Conservation (phyloP, 139 green algal species). For the Picochlorum sp. region DNA sequence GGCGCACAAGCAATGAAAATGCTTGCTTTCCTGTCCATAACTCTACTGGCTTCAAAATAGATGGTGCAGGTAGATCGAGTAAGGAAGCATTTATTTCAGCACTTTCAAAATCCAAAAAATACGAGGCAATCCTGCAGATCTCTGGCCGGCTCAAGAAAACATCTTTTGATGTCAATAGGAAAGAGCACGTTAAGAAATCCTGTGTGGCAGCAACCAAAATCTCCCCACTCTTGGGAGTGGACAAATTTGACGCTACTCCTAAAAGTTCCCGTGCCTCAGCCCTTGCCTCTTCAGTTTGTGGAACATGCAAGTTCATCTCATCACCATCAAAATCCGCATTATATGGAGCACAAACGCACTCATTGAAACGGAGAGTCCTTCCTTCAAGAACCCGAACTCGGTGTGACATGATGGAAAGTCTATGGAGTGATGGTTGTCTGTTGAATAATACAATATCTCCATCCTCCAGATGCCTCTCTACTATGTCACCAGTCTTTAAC, state of each 20-base stretch:
- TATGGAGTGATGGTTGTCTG: slow-evolving; percentile 90
- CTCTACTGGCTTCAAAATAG: slow-evolving; percentile 78
- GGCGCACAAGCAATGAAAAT: slow-evolving; percentile 72
- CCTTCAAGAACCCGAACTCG: slow-evolving; percentile 72
- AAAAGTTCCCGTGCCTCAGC: slow-evolving; percentile 87
- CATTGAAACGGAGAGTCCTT: slow-evolving; percentile 96
- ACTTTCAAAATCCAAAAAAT: slow-evolving; percentile 42
- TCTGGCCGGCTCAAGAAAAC: slow-evolving; percentile 54
- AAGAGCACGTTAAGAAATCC: slow-evolving; percentile 94
- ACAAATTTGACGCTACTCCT: slow-evolving; percentile 84
- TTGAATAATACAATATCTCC: slow-evolving; percentile 98
- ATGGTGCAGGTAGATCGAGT: slow-evolving; percentile 54
- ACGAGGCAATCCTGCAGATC: slow-evolving; percentile 57
- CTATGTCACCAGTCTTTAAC: slow-evolving; percentile 77
- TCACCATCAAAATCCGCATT: slow-evolving; percentile 99
- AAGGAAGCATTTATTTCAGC: not conserved
- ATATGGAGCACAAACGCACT: slow-evolving; percentile 94
- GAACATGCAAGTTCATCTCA: slow-evolving; percentile 99
- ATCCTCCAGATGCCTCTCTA: slow-evolving; percentile 87
- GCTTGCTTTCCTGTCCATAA: slow-evolving; percentile 99
- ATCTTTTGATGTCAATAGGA: slow-evolving; percentile 81
- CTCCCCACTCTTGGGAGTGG: slow-evolving; percentile 94
- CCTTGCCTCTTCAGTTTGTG: slow-evolving; percentile 91
- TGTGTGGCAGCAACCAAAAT: slow-evolving; percentile 89
- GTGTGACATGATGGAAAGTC: slow-evolving; percentile 97